Evolutionary conservation across 768 basidiomycete genomes (phyloP), one percentile per base, ranked within the genome.

Genomic region (Hypholoma fasciculare): DNA sequence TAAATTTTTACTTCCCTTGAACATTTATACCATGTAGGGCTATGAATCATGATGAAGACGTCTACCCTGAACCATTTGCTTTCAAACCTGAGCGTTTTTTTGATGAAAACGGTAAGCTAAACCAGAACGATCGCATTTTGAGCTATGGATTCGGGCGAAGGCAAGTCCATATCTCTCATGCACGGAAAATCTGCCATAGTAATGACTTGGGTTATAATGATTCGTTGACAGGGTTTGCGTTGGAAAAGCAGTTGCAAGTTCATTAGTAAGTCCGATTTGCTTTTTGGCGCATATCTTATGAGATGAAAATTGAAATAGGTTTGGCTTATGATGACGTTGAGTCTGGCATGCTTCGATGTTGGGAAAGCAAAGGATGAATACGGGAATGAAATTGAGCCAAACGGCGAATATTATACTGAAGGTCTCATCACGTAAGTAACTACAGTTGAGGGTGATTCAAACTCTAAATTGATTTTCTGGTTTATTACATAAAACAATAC

Each of bases 41-140:
- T 19, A 60, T 59, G 54, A 54, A 66, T 54, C 73, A 72, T 34
- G 72, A 76, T 57, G 68, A 72, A 20, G 64, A 64, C 3, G 54
- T 71, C 3, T 76, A 72, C 49, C 69, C 69, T 1, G 67, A 75
- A 37, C 74, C 75, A 2, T 61, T 69, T 17, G 61, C 40, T 7
- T 78, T 78, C 58, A 59, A 71, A 19, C 67, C 73, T 1, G 66
- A 65, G 9, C 67, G 77, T 9, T 68, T 65, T 52, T 52, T 72
- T 23, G 62, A 64, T 9, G 58, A 64, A 12, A 63, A 54, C 14
- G 69, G 65, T 26, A 37, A 57, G 1, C 17, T 60, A 50, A 51
- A 54, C 55, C 68, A 53, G 42, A 59, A 42, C 52, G 71, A 54
- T 62, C 65, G n/a, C 47, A 48, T 60, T 14, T 14, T 59, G 7